Evolutionary conservation across 140 eudicot genomes (phyloP), one percentile per base, ranked within the genome.

Genomic region (Ambrosia hybrid): DNA sequence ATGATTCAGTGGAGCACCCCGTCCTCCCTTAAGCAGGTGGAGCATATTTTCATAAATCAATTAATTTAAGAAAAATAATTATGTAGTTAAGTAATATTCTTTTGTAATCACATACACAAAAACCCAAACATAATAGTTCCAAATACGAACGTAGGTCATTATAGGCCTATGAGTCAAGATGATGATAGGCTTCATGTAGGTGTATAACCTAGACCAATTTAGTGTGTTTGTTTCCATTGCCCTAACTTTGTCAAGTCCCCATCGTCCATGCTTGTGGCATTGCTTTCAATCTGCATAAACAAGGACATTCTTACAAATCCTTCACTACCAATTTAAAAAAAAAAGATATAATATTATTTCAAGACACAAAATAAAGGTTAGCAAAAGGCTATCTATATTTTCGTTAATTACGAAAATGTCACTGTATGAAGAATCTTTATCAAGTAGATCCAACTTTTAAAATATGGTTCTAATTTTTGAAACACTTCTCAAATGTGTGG

Each of bases 281-380:
- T 78, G 82, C 77, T 78, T 71, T 78, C 82, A 78, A 78, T 60
- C 82, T 78, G 73, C 56, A 78, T 57, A 63, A 73, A 36, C 67
- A 64, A 56, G 78, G 67, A 78, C 82, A 71, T 65, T 12, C 63
- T 77, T 53, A 65, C 62, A 71, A 53, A 21, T 15, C 64, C 49
- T 63, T 62, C 33, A 52, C 37, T 13, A 62, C 41, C 9, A 69
- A 59, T 17, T 30, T 60, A 10, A 8, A 48, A 8, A 48, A 8
- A 48, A 48, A 21, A 21, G 26, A 60, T 60, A 33, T 8, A 21
- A 21, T 21, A 21, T 21, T 21, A 21, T 21, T 21, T 21, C 26
- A 21, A 21, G 26, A 21, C 26, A 21, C 26, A 21, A 21, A 21
- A 21, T 21, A 21, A 21, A 21, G 26, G 26, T 21, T 21, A 21